A percentile compares a stretch with the other conserved stretches of the same genome.
Conservation (phyloP, 1,284 basidiomycete genomes). For the Cutaneotrichosporon dermatis region DNA sequence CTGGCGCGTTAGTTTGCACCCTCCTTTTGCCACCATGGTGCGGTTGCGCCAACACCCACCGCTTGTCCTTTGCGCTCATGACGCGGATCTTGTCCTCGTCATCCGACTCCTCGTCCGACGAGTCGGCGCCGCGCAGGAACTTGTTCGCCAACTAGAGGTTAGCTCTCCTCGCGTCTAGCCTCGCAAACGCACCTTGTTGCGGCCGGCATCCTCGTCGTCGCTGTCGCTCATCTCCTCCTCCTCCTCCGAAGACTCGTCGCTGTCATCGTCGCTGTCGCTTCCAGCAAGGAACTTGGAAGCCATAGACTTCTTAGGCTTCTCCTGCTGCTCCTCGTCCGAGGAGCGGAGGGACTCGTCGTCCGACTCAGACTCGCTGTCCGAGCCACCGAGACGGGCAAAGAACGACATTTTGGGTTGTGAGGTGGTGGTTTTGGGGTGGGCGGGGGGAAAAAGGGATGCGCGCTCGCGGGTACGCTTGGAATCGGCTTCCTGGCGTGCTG, state of each 20-base stretch:
- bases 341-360: conserved; percentile 46
- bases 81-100: conserved; percentile 47
- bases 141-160: conserved; percentile 28
- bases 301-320: conserved; percentile 21
- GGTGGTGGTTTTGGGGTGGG: neutral
- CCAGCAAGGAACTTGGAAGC: conserved; percentile 40
- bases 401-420: conserved; percentile 20
- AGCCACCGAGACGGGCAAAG: conserved; percentile 42
- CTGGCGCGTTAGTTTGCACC: conserved; percentile 12
- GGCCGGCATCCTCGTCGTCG: conserved; percentile 32
- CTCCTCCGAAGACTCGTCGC: conserved; percentile 24
- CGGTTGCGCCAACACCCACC: conserved; percentile 33
- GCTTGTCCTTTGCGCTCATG: conserved; percentile 50
- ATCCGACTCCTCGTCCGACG: conserved; percentile 43
- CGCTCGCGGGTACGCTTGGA: conserved; percentile 1
- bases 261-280: conserved; percentile 24
- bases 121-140: conserved; percentile 46
- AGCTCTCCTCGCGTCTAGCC: neutral
- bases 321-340: conserved; percentile 36
- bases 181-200: neutral
- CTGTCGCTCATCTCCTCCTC: conserved; percentile 36
- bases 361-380: conserved; percentile 38
- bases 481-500: neutral
- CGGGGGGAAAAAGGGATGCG: neutral
- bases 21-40: neutral